phyloP scores from a whole-genome alignment of 192 early-diverging fungal species.

The Coemansia nantahalensis region DNA sequence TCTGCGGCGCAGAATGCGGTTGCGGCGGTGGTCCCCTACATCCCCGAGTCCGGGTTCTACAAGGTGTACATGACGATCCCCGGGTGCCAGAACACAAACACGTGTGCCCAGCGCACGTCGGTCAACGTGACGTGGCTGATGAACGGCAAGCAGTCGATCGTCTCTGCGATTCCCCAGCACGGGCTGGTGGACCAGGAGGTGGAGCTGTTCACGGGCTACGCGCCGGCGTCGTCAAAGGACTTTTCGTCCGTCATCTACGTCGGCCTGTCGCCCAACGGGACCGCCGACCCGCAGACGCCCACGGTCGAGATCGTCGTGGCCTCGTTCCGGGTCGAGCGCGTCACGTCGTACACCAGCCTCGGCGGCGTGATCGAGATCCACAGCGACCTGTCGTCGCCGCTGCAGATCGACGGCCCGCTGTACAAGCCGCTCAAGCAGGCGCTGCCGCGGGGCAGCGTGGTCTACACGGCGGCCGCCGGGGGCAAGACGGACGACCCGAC shows the following conservation, averaged over 20 bases:
- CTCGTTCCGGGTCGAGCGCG: conserved; percentile 35
- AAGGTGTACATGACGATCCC: conserved; percentile 56
- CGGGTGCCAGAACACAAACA: conserved; percentile 57
- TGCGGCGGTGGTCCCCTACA: conserved; percentile 47
- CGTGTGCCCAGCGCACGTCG: conserved; percentile 32
- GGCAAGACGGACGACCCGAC: conserved; percentile 28
- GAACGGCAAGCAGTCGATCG: conserved; percentile 15
- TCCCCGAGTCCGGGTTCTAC: conserved; percentile 63
- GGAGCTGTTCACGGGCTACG: conserved; percentile 53
- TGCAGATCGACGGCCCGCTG: conserved; percentile 27
- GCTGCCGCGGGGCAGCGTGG: conserved; percentile 48
- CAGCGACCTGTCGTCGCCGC: conserved; percentile 13
- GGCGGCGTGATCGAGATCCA: conserved; percentile 41
- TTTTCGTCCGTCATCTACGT: conserved; percentile 56
- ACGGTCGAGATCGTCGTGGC: conserved; percentile 42
- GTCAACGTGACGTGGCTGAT: conserved; percentile 26
- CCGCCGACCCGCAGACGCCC: conserved; percentile 15
- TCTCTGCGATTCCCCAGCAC: conserved; percentile 47
- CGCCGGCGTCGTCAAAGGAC: conserved; percentile 43
- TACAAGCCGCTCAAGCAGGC: conserved; percentile 35
- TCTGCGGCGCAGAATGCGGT: conserved; percentile 13
- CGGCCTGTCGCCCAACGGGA: conserved; percentile 18
- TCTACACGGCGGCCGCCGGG: conserved; percentile 47
- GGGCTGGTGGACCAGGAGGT: conserved; percentile 43
- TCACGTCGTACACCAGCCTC: conserved; percentile 37